A percentile compares a stretch with the other conserved stretches of the same genome.
phyloP scores from a whole-genome alignment of 805 yeast genomes.

The Candida methanosorbosa region DNA sequence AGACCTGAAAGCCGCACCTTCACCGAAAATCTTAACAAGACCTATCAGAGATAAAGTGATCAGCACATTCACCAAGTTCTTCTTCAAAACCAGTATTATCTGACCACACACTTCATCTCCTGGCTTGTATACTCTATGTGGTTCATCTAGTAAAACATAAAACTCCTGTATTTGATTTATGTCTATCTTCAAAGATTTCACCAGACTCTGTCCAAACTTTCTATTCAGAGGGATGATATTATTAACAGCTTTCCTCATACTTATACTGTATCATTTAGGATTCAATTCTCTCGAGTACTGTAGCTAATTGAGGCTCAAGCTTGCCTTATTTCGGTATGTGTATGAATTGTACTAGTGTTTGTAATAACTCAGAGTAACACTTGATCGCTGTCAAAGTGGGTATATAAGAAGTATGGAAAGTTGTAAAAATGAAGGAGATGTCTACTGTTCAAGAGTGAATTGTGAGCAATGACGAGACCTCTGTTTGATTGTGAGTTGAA shows the following conservation, averaged over 20 bases:
- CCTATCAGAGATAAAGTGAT: slow-evolving; percentile 50
- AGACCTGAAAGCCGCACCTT: slow-evolving; percentile 45
- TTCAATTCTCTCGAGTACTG: too few species aligned
- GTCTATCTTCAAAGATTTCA: slow-evolving; percentile 22
- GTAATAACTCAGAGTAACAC: too few species aligned
- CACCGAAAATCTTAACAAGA: slow-evolving; percentile 43
- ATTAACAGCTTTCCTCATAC: slow-evolving; percentile 46
- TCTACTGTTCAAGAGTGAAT: too few species aligned
- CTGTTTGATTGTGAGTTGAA: too few species aligned
- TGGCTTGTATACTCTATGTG: slow-evolving; percentile 72
- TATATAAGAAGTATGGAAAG: too few species aligned
- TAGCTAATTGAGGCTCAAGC: too few species aligned
- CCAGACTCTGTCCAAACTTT: slow-evolving; percentile 9
- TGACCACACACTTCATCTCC: slow-evolving; percentile 69
- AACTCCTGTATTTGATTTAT: slow-evolving; percentile 48
- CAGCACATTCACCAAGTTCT: slow-evolving; percentile 44
- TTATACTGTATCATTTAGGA: too few species aligned
- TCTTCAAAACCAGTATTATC: slow-evolving; percentile 45
- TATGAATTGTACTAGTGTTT: too few species aligned
- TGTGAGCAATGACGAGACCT: too few species aligned
- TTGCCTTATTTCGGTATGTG: too few species aligned
- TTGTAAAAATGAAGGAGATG: too few species aligned
- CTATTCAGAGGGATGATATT: slow-evolving; percentile 29
- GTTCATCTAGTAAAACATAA: slow-evolving; percentile 61
- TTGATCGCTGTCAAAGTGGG: too few species aligned